Conservation (phyloP, 495 filamentous ascomycete genomes). For the Podospora sp. region DNA sequence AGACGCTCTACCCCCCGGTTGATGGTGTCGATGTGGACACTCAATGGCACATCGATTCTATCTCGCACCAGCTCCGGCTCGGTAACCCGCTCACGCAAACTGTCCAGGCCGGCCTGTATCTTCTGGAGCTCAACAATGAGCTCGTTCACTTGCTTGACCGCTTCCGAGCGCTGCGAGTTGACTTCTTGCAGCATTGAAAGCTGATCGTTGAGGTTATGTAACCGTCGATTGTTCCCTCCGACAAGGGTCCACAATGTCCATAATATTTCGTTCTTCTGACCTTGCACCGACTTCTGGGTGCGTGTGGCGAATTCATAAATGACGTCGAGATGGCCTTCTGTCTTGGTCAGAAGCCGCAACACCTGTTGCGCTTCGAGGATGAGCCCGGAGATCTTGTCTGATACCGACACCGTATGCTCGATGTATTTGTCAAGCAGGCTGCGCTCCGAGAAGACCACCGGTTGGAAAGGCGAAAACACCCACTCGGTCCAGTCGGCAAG, state of each 20-base stretch:
- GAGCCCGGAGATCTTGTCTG: constrained; percentile 63
- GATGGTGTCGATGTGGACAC: constrained; percentile 71
- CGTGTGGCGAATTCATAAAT: constrained; percentile 66
- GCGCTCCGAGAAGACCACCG: constrained; percentile 53
- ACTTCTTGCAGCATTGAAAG: constrained; percentile 61
- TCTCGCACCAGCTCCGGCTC: constrained; percentile 56
- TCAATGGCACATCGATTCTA: constrained; percentile 56
- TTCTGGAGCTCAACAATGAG: constrained; percentile 66
- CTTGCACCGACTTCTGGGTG: constrained; percentile 52
- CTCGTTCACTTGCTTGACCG: constrained; percentile 59
- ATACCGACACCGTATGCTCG: constrained; percentile 62
- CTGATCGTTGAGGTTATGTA: constrained; percentile 60
- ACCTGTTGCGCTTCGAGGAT: constrained; percentile 68
- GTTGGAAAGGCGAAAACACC: constrained; percentile 60
- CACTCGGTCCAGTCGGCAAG: constrained; percentile 39
- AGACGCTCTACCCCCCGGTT: constrained; percentile 66
- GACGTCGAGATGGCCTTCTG: constrained; percentile 63
- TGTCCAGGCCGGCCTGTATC: constrained; percentile 66
- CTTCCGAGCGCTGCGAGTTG: constrained; percentile 58
- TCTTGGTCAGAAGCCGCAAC: constrained; percentile 56
- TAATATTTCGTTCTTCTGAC: constrained; percentile 61
- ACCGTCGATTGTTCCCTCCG: constrained; percentile 60
- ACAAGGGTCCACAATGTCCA: constrained; percentile 69
- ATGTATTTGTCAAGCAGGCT: constrained; percentile 64
- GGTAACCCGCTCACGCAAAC: constrained; percentile 66